phyloP scores from a whole-genome alignment of 2,329 filamentous ascomycete genomes.

The Colletotrichum tamarilloi region DNA sequence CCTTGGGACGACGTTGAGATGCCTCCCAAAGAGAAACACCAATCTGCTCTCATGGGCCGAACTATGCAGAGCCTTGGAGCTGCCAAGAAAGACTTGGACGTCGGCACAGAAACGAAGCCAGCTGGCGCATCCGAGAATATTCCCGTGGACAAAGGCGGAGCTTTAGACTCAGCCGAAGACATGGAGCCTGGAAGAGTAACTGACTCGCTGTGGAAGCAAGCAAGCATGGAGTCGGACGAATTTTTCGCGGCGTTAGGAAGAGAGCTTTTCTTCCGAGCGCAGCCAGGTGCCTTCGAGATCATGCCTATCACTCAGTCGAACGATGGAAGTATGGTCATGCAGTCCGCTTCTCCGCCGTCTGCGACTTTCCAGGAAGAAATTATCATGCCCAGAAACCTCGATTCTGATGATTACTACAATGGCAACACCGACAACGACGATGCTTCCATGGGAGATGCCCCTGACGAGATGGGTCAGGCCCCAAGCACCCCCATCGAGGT shows the following conservation, averaged over 20 bases:
- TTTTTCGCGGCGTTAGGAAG: constrained; percentile 5
- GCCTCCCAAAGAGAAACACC: neutral
- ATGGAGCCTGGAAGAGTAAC: neutral
- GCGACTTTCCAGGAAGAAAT: neutral
- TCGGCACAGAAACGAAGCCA: neutral
- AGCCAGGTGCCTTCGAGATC: too few relatives aligned
- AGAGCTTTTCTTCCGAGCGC: neutral
- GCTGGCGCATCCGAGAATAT: neutral
- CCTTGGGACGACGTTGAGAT: constrained; percentile 6
- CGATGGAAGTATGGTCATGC: neutral
- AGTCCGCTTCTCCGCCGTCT: neutral
- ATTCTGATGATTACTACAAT: neutral
- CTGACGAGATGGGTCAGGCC: neutral
- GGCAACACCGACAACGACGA: neutral
- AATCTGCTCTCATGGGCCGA: neutral
- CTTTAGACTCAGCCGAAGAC: neutral
- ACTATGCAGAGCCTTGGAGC: neutral
- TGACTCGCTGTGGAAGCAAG: neutral
- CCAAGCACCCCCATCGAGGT: neutral
- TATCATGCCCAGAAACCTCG: neutral
- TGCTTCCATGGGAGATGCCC: neutral
- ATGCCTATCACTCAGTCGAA: neutral
- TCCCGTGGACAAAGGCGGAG: neutral
- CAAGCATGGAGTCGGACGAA: neutral
- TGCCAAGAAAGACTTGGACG: neutral